Evolutionary conservation across 805 yeast species (phyloP), one percentile per base, ranked within the genome.

Genomic region (Candida dajiaensis): DNA sequence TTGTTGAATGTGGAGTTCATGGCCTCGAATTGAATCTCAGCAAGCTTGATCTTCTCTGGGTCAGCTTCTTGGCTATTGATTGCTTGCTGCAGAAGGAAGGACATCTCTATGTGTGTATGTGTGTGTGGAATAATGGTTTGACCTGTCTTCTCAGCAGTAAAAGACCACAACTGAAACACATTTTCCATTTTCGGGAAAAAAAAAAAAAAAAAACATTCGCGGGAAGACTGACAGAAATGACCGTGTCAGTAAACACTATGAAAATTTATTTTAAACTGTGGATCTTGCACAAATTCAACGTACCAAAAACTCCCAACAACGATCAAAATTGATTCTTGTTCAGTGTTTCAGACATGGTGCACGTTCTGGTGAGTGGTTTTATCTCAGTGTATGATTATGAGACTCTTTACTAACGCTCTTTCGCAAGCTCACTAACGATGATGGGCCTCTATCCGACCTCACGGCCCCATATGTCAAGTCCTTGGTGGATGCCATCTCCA

Each of bases 391-490:
- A 16, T 33, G 20, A 9, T 33, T 20, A n/a, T n/a, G n/a, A n/a
- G n/a, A n/a, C 11, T 15, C 16, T 16, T 16, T 6, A 33, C 36
- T 33, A 16, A 33, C 4, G 9, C 20, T 7, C 77, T 13, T 12
- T 36, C n/a, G 29, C 12, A 20, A 39, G 42, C 56, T 94, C 38
- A 92, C 97, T 11, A 92, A 92, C 65, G 99, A 92, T 65, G 99
- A 92, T 61, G 99, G 99, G 35, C 98, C 98, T 1, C 83, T 94
- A 51, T 80, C 84, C 56, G 87, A 80, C 51, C 66, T 73, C 41
- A 72, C 80, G 9, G 89, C 97, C 42, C 97, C 97, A 2, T 94
- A 90, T 66, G 74, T 94, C 47, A 85, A 86, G 58, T 84, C 79
- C 55, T 73, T 94, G 33, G 89, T 88, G 6, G 84, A 84, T 51